These are phyloP conservation scores for Hymenoscyphus fraxineus DNA, from an alignment of 2,329 filamentous ascomycete genomes.

Conservation along the genomic window DNA sequence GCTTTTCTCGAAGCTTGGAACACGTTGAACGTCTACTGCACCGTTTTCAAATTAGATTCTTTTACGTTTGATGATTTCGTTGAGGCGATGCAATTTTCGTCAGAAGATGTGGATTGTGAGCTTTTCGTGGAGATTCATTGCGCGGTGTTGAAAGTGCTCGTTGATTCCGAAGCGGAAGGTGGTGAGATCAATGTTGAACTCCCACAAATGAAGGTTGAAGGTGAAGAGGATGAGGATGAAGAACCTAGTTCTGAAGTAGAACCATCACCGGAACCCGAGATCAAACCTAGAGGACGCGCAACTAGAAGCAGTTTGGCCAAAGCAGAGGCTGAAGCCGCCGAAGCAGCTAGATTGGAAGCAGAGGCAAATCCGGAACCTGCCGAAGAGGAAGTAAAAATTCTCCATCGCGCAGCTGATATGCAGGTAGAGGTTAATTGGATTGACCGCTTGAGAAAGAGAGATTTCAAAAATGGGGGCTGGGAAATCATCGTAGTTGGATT, in stretches of 20 bases:
- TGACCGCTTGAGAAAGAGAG: slow-evolving; percentile 73
- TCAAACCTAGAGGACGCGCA: slow-evolving; percentile 63
- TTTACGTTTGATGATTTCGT: slow-evolving; percentile 98
- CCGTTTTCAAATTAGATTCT: slow-evolving; percentile 89
- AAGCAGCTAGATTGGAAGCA: slow-evolving; percentile 45
- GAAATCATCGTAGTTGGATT: slow-evolving; percentile 84
- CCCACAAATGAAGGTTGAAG: slow-evolving; percentile 70
- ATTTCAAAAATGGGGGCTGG: slow-evolving; percentile 89
- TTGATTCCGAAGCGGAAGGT: slow-evolving; percentile 68
- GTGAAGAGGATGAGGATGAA: slow-evolving; percentile 61
- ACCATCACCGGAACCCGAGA: slow-evolving; percentile 67
- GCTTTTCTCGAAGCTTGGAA: slow-evolving; percentile 89
- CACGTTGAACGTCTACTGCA: slow-evolving; percentile 95
- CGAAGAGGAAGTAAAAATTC: slow-evolving; percentile 45
- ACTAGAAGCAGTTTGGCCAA: slow-evolving; percentile 85
- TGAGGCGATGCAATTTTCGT: slow-evolving; percentile 77
- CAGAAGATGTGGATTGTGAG: slow-evolving; percentile 71
- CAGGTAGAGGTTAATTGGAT: slow-evolving; percentile 76
- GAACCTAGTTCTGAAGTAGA: slow-evolving; percentile 50
- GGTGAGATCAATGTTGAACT: slow-evolving; percentile 71
- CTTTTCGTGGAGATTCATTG: slow-evolving; percentile 90
- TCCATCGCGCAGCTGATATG: slow-evolving; percentile 72
- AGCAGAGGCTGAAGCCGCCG: slow-evolving; percentile 66
- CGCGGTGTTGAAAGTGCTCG: slow-evolving; percentile 80
- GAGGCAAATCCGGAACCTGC: slow-evolving; percentile 38